phyloP scores from a whole-genome alignment of 352 stramenopile genomes.

The Phytophthora aleatoria region DNA sequence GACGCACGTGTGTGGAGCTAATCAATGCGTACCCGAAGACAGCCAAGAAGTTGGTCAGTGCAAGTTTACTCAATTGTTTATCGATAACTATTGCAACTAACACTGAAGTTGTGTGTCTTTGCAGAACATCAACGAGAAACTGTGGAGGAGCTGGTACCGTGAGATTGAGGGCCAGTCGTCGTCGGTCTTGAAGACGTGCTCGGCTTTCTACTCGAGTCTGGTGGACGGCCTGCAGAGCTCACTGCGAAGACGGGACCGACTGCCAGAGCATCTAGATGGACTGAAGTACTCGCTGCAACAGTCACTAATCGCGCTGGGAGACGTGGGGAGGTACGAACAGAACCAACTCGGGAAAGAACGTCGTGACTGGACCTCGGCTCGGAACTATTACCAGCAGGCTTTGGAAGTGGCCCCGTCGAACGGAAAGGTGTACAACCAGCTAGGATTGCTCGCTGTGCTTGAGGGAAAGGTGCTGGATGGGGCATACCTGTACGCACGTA shows the following conservation, averaged over 20 bases:
- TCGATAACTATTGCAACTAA: slow-evolving; percentile 1
- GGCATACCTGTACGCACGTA: slow-evolving; percentile 53
- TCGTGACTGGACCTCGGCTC: slow-evolving; percentile 36
- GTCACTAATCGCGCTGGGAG: slow-evolving; percentile 53
- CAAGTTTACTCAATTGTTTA: background rate
- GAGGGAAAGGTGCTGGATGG: slow-evolving; percentile 39
- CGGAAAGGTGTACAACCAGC: slow-evolving; percentile 68
- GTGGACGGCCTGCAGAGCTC: slow-evolving; percentile 20
- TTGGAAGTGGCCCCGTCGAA: slow-evolving; percentile 44
- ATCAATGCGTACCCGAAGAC: slow-evolving; percentile 41
- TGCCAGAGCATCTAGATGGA: slow-evolving; percentile 22
- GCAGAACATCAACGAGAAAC: slow-evolving; percentile 54
- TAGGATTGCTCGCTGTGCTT: slow-evolving; percentile 50
- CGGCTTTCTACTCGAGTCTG: slow-evolving; percentile 38
- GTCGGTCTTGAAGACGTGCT: slow-evolving; percentile 17
- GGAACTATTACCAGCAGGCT: slow-evolving; percentile 44
- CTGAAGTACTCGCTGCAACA: slow-evolving; percentile 45
- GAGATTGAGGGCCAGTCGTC: slow-evolving; percentile 44
- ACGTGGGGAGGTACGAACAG: slow-evolving; percentile 51
- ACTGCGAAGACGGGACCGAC: slow-evolving; percentile 8
- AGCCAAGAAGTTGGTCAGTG: slow-evolving; percentile 40
- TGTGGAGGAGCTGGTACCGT: slow-evolving; percentile 75
- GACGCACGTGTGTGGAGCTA: slow-evolving; percentile 42
- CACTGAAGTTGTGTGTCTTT: background rate
- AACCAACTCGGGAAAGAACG: slow-evolving; percentile 17